Evolutionary conservation across 345 rosid species (phyloP).

Genomic region (Aurinia saxatilis): DNA sequence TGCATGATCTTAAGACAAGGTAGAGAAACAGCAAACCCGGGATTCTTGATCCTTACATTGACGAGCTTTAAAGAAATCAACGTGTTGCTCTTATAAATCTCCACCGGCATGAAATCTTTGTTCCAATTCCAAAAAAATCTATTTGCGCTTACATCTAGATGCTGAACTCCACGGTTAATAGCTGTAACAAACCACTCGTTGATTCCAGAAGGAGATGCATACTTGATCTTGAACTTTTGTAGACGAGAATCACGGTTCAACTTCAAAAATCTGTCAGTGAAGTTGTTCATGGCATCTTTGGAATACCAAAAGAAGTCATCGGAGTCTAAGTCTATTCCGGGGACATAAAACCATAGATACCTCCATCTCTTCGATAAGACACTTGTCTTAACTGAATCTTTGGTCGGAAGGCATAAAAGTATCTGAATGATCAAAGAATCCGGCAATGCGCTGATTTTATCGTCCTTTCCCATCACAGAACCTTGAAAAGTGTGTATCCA

Average conservation of each 20-base stretch:
- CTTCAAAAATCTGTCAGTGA: neutral
- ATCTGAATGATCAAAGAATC: neutral
- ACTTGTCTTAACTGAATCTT: conserved; percentile 11
- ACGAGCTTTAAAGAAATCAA: conserved; percentile 3
- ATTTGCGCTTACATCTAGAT: neutral
- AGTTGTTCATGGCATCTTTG: neutral
- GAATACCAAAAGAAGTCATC: neutral
- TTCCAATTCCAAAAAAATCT: too few species aligned
- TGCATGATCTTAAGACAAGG: too few species aligned
- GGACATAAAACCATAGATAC: conserved; percentile 7
- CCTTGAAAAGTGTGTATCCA: too few species aligned
- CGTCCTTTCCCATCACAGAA: too few species aligned
- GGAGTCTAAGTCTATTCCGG: neutral
- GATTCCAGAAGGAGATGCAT: neutral
- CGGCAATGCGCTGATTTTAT: neutral
- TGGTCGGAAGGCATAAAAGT: conserved; percentile 1
- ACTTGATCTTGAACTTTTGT: neutral
- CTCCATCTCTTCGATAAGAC: conserved; percentile 1
- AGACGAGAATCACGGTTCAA: neutral
- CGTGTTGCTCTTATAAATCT: conserved; percentile 6
- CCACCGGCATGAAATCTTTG: neutral
- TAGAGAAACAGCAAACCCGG: neutral
- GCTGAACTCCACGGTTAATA: neutral
- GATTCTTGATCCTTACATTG: neutral
- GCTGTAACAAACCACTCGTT: neutral